Conservation (phyloP, 139 green algal species). For the Zygnema circumcarinatum region DNA sequence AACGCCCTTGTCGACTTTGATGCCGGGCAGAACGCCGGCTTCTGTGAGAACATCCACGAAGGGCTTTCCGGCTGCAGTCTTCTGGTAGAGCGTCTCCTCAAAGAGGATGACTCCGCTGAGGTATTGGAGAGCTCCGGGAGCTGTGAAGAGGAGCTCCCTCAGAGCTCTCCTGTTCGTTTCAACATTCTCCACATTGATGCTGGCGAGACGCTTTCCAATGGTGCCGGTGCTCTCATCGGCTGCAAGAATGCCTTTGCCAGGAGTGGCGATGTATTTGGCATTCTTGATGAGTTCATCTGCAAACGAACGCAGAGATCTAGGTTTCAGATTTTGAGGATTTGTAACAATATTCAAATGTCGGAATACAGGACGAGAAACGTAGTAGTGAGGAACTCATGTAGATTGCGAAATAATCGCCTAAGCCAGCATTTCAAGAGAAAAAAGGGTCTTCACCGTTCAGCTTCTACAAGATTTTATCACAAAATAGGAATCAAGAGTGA, state of each 20-base stretch:
- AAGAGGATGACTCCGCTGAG: slow-evolving; percentile 77
- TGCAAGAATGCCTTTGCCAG: slow-evolving; percentile 90
- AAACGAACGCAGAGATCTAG: not conserved
- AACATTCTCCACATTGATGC: slow-evolving; percentile 97
- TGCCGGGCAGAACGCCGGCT: slow-evolving; percentile 61
- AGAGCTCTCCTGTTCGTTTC: slow-evolving; percentile 93
- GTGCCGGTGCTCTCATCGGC: slow-evolving; percentile 99
- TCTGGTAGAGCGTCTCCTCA: slow-evolving; percentile 94
- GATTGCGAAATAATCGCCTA: not conserved
- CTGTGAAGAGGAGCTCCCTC: slow-evolving; percentile 92
- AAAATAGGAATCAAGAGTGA: not conserved
- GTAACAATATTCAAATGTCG: too few species aligned
- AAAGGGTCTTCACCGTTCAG: not conserved
- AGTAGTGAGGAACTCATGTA: not conserved
- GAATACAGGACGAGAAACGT: not conserved
- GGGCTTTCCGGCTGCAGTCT: slow-evolving; percentile 69
- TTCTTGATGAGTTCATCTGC: slow-evolving; percentile 53
- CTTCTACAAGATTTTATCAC: not conserved
- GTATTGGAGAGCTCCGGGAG: slow-evolving; percentile 74
- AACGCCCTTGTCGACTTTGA: slow-evolving; percentile 79
- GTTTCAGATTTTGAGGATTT: too few species aligned
- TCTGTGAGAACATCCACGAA: slow-evolving; percentile 76
- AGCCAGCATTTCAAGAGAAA: not conserved
- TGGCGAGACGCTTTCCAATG: slow-evolving; percentile 93
- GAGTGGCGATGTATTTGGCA: slow-evolving; percentile 53